A percentile compares a stretch with the other conserved stretches of the same genome.
These are phyloP conservation scores for Lentinula boryana DNA, from an alignment of 768 basidiomycete genomes.

Conservation along the genomic window DNA sequence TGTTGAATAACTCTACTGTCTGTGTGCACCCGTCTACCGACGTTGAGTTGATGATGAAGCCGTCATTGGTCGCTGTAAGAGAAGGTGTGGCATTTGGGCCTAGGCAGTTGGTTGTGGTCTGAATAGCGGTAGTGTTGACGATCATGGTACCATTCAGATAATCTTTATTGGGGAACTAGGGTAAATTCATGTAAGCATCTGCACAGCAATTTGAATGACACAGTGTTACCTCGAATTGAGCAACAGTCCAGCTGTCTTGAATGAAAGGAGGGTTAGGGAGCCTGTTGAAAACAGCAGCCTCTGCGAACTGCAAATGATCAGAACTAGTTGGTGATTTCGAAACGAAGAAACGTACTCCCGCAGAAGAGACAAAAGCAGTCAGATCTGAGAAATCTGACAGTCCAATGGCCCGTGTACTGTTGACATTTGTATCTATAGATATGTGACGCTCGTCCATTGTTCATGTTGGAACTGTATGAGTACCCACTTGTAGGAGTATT, in stretches of 20 bases:
- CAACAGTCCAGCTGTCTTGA: conserved; percentile 42
- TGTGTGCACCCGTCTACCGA: conserved; percentile 43
- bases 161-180: conserved; percentile 34
- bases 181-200: background rate
- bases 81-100: conserved; percentile 24
- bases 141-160: conserved; percentile 48
- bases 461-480: background rate
- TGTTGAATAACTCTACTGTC: background rate
- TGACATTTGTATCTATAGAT: conserved; percentile 21
- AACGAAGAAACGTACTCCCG: conserved; percentile 36
- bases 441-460: background rate
- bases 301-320: conserved; percentile 24
- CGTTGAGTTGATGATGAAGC: conserved; percentile 34
- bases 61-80: conserved; percentile 10
- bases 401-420: conserved; percentile 34
- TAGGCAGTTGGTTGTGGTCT: conserved; percentile 41
- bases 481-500: conserved; percentile 17
- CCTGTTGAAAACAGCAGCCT: conserved; percentile 36
- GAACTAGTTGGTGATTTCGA: background rate
- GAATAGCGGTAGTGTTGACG: conserved; percentile 47
- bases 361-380: conserved; percentile 52
- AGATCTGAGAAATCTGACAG: conserved; percentile 37
- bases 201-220: background rate
- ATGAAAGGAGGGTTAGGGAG: conserved; percentile 59
- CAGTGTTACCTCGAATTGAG: conserved; percentile 40